Evolutionary conservation across 1,284 basidiomycete genomes (phyloP), one percentile per base, ranked within the genome.

Genomic region (Heterobasidion annosum): DNA sequence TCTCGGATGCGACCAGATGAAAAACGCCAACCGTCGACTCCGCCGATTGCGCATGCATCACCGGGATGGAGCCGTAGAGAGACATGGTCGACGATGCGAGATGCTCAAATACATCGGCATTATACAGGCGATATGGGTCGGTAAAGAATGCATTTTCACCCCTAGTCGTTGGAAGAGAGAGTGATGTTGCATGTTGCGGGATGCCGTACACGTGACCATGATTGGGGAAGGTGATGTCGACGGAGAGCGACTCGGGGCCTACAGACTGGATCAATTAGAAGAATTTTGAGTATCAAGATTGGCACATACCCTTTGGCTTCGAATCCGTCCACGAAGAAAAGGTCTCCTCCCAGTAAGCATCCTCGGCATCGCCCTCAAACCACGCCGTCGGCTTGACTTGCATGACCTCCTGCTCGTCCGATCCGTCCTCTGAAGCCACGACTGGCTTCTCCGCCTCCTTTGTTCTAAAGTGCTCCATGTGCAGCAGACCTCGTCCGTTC

Each of bases 41-140:
- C 34, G 78, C 72, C 4, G 89, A 87, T 65, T 98, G 95, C 0
- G 95, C 96, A 63, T 99, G 93, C 73, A 99, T 81, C 57, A 98
- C 73, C 1, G 96, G 96, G 34, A 98, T 91, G 13, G 90, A 85
- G 47, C 93, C 93, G 65, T 96, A 96, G 34, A 98, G 82, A 0
- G 93, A 88, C 76, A 97, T 93, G 18, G 93, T 80, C 1, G 91
- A 94, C 57, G 93, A 90, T 0, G 91, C 83, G 32, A 93, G 82
- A 69, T 99, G 98, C 71, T 99, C 96, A 67, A 99, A 99, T 37
- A 98, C 95, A 67, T 99, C 97, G 52, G 91, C 79, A 67, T 99
- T 99, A 76, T 88, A 97, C 13, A 99, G 82, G 33, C 97, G 83
- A 72, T 97, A 99, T 0, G 97, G 97, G 45, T 99, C 96, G 12